Base-by-base conservation (phyloP, 2,329 filamentous ascomycete species). In the Neurospora crassa region DNA sequence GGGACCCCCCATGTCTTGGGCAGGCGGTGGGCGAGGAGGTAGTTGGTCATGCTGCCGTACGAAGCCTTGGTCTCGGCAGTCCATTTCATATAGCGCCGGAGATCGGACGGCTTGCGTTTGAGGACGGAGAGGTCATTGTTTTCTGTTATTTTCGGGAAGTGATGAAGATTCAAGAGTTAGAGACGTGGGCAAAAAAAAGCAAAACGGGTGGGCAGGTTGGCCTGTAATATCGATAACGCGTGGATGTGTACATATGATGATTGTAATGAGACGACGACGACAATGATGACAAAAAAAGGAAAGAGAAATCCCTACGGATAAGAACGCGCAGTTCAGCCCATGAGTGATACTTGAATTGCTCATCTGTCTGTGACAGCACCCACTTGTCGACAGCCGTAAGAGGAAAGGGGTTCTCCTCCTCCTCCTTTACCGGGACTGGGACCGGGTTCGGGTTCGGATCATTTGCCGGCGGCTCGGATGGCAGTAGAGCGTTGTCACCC, bases 1-100 rank as follows among this genome's bases (percentile, higher is more conserved):
- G 86, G 85, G 40, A 78, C 74, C 1, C 87, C 87, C 94, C 94
- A 97, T 70, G 80, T 77, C 71, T 82, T 80, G 40, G 88, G 87
- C 72, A 97, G 83, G 47, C 93, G 87, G 80, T 96, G 86, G 70
- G 85, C 84, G 70, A 96, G 83, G 68, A 97, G 87, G 79, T 92
- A 97, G 71, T 89, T 85, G 81, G 92, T 90, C 78, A 96, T 91
- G 74, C 89, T 92, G 73, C 94, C 93, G 83, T 96, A 92, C 75
- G 90, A 81, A 71, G 86, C 85, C 76, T 91, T 91, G 69, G 91
- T 89, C 71, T 89, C 84, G 68, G 88, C 83, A 16, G 91, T 92
- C 87, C 91, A 97, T 78, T 90, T 84, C 76, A 95, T 90, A 78
- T 97, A 97, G 53, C 87, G 87, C 70, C 91, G 87, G 72, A 97